Conservation (phyloP, 2,329 filamentous ascomycete species). For the Neofusicoccum sp. region DNA sequence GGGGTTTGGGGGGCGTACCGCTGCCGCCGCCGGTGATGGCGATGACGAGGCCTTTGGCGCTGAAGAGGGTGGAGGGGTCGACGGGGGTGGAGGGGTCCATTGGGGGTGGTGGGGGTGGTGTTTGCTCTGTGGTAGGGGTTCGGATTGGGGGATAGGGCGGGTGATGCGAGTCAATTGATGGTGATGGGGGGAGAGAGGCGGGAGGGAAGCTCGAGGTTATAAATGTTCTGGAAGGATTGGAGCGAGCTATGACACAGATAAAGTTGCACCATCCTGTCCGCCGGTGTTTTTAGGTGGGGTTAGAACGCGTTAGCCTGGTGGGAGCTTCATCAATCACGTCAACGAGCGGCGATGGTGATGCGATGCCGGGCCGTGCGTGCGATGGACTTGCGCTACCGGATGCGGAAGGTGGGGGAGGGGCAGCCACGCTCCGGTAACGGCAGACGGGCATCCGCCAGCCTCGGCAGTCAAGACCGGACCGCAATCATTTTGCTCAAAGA, state of each 20-base stretch:
- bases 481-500: too few species aligned
- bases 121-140: background rate
- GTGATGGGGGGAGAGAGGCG: background rate
- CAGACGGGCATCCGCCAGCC: background rate
- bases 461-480: too few species aligned
- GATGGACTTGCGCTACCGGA: background rate
- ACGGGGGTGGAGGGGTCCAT: constrained; percentile 38
- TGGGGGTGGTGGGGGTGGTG: background rate
- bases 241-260: background rate
- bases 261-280: background rate
- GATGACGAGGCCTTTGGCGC: constrained; percentile 39
- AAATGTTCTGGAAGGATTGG: background rate
- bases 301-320: background rate
- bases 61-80: constrained; percentile 38
- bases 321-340: constrained; percentile 2
- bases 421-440: background rate
- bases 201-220: background rate
- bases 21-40: constrained; percentile 44
- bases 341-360: background rate
- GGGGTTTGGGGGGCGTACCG: constrained; percentile 29
- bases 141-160: background rate
- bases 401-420: constrained; percentile 5
- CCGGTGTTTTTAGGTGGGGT: background rate
- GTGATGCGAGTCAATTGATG: background rate
- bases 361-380: constrained; percentile 4